These are phyloP conservation scores for Phytophthora pisi DNA, from an alignment of 352 stramenopile species.

Conservation along the genomic window DNA sequence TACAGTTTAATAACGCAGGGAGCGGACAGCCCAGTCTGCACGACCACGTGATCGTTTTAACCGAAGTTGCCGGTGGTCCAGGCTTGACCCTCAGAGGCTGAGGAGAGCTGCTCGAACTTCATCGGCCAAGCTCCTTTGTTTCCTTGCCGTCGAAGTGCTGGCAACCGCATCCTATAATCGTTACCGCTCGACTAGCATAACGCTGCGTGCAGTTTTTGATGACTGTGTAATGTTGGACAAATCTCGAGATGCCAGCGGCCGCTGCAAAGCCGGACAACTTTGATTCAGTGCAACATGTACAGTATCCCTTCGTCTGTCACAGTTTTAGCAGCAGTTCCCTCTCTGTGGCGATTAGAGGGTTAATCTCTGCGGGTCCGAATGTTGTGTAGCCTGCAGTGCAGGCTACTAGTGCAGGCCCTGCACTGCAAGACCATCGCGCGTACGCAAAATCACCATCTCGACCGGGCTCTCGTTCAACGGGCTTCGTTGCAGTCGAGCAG, in stretches of 20 bases:
- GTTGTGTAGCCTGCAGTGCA: not conserved
- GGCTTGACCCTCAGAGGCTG: constrained; percentile 1
- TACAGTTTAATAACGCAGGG: constrained; percentile 19
- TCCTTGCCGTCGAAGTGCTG: not conserved
- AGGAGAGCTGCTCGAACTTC: not conserved
- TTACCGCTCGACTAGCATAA: constrained; percentile 1
- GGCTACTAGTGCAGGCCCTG: no score
- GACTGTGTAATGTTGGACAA: constrained; percentile 9
- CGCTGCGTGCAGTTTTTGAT: constrained; percentile 10
- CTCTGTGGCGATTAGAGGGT: constrained; percentile 32
- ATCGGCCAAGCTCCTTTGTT: not conserved
- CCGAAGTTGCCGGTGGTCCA: not conserved
- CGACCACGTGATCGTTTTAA: constrained; percentile 15
- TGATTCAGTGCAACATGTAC: not conserved
- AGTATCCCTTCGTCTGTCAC: constrained; percentile 31
- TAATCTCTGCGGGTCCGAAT: constrained; percentile 11
- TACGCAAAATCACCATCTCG: constrained; percentile 28
- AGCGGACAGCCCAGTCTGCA: constrained; percentile 21
- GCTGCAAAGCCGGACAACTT: constrained; percentile 14
- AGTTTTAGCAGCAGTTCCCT: constrained; percentile 21
- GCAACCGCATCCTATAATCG: not conserved
- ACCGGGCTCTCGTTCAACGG: constrained; percentile 8
- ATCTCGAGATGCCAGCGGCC: constrained; percentile 8
- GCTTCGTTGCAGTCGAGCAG: constrained; percentile 26
- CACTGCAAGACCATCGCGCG: not conserved